Base-by-base conservation (phyloP, 1,139 yeast species). In the Eremothecium gossypii region DNA sequence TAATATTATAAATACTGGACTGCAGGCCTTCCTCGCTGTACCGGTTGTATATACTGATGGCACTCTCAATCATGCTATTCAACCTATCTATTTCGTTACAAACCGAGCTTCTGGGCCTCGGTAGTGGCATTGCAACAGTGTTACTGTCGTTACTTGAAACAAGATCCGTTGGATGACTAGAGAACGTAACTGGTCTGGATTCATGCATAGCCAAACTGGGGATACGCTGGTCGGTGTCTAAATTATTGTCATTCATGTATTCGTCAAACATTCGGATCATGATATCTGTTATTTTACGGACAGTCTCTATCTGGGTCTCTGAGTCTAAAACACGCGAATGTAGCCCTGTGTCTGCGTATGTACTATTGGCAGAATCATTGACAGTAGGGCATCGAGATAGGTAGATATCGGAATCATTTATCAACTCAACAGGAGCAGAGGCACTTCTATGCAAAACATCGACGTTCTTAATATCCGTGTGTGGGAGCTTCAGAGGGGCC, bases 191-290 rank as follows among this genome's bases (percentile, higher is more conserved):
- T 17, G 23, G 23, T 17, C 23, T 17, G 6, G 23, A 17, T 17
- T 17, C 23, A 17, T 17, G 23, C 23, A 17, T 17, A 17, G 6
- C 23, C 23, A 17, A 17, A 17, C 23, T 17, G 23, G 23, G 23
- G 23, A 17, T 17, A 17, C 6, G 6, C 23, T 17, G 23, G 23
- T 17, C 23, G 6, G 23, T 17, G 23, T 17, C 23, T 17, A 17
- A 17, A 6, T 17, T 32, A 32, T 34, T 14, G 27, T 34, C 29
- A 10, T 14, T 14, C 3, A 23, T 29, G 29, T 34, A 34, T 23
- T 34, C 29, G 20, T 34, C 37, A 34, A 34, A 34, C 37, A 34
- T 34, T 34, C 27, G 37, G 14, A 34, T 34, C 14, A 34, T 29
- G 4, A 34, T 34, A 23, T 34, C 37, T 23, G 14, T 14, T 29